Base-by-base conservation (phyloP, 2,329 filamentous ascomycete genomes). In the Mycocentrospora acerina region DNA sequence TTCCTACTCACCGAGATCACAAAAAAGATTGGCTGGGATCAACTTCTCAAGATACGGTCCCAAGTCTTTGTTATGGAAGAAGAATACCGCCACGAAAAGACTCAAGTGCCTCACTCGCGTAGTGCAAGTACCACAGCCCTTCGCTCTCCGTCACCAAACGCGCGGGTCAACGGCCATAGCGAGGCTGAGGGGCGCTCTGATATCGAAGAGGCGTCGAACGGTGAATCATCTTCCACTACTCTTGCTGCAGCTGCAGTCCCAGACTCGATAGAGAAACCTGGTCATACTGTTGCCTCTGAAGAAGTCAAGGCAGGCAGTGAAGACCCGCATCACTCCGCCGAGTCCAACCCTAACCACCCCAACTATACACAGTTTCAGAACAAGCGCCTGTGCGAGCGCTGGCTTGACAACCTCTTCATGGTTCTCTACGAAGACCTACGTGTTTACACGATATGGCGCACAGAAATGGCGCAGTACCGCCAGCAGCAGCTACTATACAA, bases 21-120 rank as follows among this genome's bases (percentile, higher is more conserved):
- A 0, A 85, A 89, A 45, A 91, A 93, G 69, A 96, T 98, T 56
- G 93, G 93, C 26, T 98, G 93, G 93, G 93, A 98, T 57, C 89
- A 96, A 62, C 77, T 98, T 15, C 75, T 98, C 35, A 94, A 89
- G 68, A 95, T 94, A 59, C 81, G 93, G 53, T 97, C 91, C 71
- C 90, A 91, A 48, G 93, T 98, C 1, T 98, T 98, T 57, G 93
- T 98, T 32, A 98, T 98, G 93, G 93, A 98, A 66, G 93, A 98
- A 61, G 93, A 98, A 67, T 98, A 98, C 64, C 83, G 93, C 32
- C 86, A 85, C 40, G 93, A 97, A 70, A 88, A 87, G 68, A 42
- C 67, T 69, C 49, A 28, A 40, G 37, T 37, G 18, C 42, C 53
- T 13, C 49, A 62, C 48, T 84, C 82, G 57, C 81, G 86, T 29